Base-by-base conservation (phyloP, 129 eudicot species). In the Chrysanthemum lavandulifolium region DNA sequence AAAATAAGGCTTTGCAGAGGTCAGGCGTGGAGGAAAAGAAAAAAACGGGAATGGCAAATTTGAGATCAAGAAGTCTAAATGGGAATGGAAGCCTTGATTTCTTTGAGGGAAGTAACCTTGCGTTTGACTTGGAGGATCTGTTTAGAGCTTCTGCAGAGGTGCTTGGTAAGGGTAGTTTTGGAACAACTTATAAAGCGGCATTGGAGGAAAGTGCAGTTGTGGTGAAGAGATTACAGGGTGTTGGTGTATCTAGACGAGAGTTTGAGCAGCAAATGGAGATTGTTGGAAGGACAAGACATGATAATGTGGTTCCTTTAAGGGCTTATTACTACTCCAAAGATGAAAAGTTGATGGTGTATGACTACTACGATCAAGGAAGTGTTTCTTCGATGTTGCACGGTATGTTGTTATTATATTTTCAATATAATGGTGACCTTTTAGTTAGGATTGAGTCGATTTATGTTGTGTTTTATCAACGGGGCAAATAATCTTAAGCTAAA, bases 281-380 rank as follows among this genome's bases (percentile, higher is more conserved):
- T 56, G 93, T 90, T 79, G 98, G 96, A 54, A 88, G 58, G 59
- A 78, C 89, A 10, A 62, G 75, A 67, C 98, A 94, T 64, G 91
- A 87, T 21, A 94, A 90, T 83, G 88, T 94, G 65, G 91, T 85
- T 75, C 79, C 98, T 3, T 40, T 90, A 13, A 82, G 96, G 80
- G 98, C 98, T 13, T 94, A 87, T 83, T 94, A 87, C 76, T 94
- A 90, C 75, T 94, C 98, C 31, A 94, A 94, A 76, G 98, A 94
- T 47, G 98, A 94, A 68, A 94, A 94, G 88, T 86, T 94, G 63
- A 76, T 90, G 86, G 97, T 94, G 52, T 90, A 90, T 78, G 98
- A 94, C 55, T 94, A 84, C 68, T 90, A 78, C 77, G 80, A 52
- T 67, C 86, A 77, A 57, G 98, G 98, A 49, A 94, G 97, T 58